Percentiles rank a stretch among this genome's conserved stretches.
Conservation (phyloP, 2,329 filamentous ascomycete genomes). For the Fusarium guadeloupense region DNA sequence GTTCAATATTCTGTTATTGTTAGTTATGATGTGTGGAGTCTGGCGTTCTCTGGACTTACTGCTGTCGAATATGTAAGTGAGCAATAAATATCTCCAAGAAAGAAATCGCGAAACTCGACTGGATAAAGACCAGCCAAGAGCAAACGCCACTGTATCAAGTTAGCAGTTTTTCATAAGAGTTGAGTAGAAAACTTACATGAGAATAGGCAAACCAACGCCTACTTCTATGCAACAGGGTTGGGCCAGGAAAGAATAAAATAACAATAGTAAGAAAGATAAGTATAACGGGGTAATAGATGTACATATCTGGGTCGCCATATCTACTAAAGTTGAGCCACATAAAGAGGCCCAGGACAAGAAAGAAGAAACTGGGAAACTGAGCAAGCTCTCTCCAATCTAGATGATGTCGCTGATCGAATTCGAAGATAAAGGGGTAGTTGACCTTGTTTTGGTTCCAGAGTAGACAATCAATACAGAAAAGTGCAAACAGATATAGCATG, state of each 20-base stretch:
- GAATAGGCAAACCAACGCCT: slow-evolving; percentile 89
- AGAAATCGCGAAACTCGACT: slow-evolving; percentile 97
- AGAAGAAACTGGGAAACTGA: slow-evolving; percentile 86
- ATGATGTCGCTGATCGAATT: slow-evolving; percentile 87
- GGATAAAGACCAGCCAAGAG: slow-evolving; percentile 87
- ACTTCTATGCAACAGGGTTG: slow-evolving; percentile 77
- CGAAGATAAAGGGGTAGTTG: slow-evolving; percentile 97
- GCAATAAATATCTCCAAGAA: slow-evolving; percentile 97
- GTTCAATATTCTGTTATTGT: slow-evolving; percentile 76
- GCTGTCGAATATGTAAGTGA: slow-evolving; percentile 91
- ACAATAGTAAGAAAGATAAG: slow-evolving; percentile 74
- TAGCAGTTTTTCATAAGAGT: not conserved
- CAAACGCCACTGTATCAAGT: slow-evolving; percentile 75
- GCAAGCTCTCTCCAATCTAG: slow-evolving; percentile 90
- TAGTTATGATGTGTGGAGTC: not conserved
- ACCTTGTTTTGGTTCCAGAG: slow-evolving; percentile 87
- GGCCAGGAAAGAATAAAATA: slow-evolving; percentile 80
- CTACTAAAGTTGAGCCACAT: slow-evolving; percentile 89
- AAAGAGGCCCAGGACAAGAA: slow-evolving; percentile 79
- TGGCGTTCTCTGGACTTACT: slow-evolving; percentile 62
- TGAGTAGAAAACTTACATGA: slow-evolving; percentile 68
- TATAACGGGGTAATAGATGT: slow-evolving; percentile 86
- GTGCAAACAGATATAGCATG: slow-evolving; percentile 77
- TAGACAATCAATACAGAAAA: slow-evolving; percentile 88
- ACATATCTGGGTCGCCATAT: slow-evolving; percentile 73